Evolutionary conservation across 257 asterid genomes (phyloP), one percentile per base, ranked within the genome.

Genomic region (Echites panduratus): DNA sequence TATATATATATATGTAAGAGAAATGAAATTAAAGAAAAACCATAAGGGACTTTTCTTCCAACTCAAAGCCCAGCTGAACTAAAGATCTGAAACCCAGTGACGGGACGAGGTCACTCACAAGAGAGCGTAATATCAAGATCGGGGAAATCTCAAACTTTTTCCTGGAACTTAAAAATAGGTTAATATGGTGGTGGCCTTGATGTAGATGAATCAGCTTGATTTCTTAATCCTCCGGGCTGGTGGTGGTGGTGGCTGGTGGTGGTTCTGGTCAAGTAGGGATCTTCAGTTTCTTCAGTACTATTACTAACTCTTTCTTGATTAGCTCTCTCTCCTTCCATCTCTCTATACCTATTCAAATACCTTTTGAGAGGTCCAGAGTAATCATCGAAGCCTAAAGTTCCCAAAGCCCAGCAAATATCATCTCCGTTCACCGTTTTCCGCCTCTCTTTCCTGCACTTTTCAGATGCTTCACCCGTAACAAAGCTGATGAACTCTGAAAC

Each of bases 401-500:
- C 87, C 65, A 89, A 22, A 19, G 93, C 93, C 82, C 87, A 77
- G 82, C 93, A 85, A 1, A 89, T 70, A 26, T 87, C 96, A 73
- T 87, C 96, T 1, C 96, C 96, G 81, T 87, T 87, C 27, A 89
- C 86, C 32, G 96, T 89, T 54, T 89, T 89, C 38, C 93, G 66
- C 50, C 89, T 75, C 80, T 89, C 93, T 64, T 80, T 84, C 35
- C 85, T 85, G 74, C 96, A 89, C 89, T 79, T 89, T 38, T 89
- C 93, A 1, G 96, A 87, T 6, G 93, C 93, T 66, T 89, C 96
- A 0, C 93, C 57, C 0, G 96, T 89, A 56, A 89, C 96, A 38
- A 89, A 89, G 40, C 89, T 82, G 26, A 89, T 84, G 81, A 89
- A 89, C 67, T 89, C 96, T 0, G 96, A 89, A n/a, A 80, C 96